These are phyloP conservation scores for Pseudocercospora fijiensis DNA, from an alignment of 2,329 filamentous ascomycete genomes.

Conservation along the genomic window DNA sequence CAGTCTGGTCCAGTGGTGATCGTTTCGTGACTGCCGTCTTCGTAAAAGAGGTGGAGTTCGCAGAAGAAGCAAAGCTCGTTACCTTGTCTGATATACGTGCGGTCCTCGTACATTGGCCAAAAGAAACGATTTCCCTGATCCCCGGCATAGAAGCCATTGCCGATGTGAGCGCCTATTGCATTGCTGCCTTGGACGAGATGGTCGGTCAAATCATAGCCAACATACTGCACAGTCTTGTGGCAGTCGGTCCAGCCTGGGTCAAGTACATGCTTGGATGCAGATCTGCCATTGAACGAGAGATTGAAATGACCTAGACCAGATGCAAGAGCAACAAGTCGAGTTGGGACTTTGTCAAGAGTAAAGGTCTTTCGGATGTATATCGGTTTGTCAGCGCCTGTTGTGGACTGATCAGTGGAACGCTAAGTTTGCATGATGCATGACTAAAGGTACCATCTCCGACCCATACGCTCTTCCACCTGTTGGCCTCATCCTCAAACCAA, in stretches of 20 bases:
- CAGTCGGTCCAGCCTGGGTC: constrained; percentile 44
- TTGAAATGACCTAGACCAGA: constrained; percentile 46
- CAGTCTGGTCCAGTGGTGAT: constrained; percentile 44
- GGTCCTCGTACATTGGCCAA: constrained; percentile 1
- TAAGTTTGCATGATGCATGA: neutral
- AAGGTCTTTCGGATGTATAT: constrained; percentile 43
- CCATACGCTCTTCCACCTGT: constrained; percentile 46
- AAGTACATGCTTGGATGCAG: constrained; percentile 40
- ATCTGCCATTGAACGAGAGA: constrained; percentile 40
- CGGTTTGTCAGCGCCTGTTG: constrained; percentile 41
- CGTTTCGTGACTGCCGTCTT: constrained; percentile 40
- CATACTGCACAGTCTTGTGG: constrained; percentile 3
- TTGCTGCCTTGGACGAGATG: neutral
- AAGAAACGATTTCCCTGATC: constrained; percentile 1
- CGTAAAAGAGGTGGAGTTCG: constrained; percentile 40
- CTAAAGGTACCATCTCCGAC: constrained; percentile 37
- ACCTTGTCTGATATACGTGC: neutral
- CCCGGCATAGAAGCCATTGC: neutral
- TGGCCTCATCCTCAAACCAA: constrained; percentile 45
- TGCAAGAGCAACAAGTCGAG: constrained; percentile 40
- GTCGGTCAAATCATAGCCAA: neutral
- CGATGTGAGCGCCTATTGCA: neutral
- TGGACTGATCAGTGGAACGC: neutral
- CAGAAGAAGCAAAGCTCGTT: constrained; percentile 5
- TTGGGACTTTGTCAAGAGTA: constrained; percentile 34